These are phyloP conservation scores for Backusella sp. DNA, from an alignment of 192 early-diverging fungal genomes.

Conservation along the genomic window DNA sequence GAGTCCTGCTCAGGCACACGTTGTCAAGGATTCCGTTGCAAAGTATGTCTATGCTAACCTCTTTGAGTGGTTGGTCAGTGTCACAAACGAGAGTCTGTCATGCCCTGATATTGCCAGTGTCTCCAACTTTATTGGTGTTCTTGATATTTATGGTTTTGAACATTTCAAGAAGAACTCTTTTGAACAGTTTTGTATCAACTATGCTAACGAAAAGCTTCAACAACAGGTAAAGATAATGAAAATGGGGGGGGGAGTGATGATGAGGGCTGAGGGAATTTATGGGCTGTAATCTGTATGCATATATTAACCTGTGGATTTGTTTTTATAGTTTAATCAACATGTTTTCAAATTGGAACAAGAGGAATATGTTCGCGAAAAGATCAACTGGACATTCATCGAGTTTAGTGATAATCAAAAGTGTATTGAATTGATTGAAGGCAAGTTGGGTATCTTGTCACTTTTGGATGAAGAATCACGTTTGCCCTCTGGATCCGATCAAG, in stretches of 20 bases:
- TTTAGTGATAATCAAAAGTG: conserved; percentile 99
- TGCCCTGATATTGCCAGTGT: conserved; percentile 40
- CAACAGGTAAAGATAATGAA: conserved; percentile 54
- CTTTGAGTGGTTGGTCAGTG: conserved; percentile 95
- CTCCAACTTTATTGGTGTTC: conserved; percentile 89
- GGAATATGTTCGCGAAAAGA: conserved; percentile 94
- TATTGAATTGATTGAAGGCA: conserved; percentile 97
- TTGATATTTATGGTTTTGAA: conserved; percentile 99
- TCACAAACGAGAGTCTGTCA: conserved; percentile 84
- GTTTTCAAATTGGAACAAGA: conserved; percentile 99
- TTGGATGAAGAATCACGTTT: conserved; percentile 87
- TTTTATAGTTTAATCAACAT: conserved; percentile 87
- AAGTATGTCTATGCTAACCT: conserved; percentile 96
- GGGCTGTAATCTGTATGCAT: neutral
- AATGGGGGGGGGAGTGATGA: neutral
- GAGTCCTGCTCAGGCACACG: conserved; percentile 67
- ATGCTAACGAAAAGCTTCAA: conserved; percentile 98
- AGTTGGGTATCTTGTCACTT: conserved; percentile 90
- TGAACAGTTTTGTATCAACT: conserved; percentile 99
- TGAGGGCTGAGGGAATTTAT: neutral
- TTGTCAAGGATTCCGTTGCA: conserved; percentile 90
- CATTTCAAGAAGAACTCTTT: conserved; percentile 99
- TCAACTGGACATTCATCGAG: conserved; percentile 98
- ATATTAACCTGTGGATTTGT: neutral
- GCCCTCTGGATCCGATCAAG: conserved; percentile 83